These are phyloP conservation scores for Pilatotrama ljubarskyi DNA, from an alignment of 768 basidiomycete genomes.

Conservation along the genomic window DNA sequence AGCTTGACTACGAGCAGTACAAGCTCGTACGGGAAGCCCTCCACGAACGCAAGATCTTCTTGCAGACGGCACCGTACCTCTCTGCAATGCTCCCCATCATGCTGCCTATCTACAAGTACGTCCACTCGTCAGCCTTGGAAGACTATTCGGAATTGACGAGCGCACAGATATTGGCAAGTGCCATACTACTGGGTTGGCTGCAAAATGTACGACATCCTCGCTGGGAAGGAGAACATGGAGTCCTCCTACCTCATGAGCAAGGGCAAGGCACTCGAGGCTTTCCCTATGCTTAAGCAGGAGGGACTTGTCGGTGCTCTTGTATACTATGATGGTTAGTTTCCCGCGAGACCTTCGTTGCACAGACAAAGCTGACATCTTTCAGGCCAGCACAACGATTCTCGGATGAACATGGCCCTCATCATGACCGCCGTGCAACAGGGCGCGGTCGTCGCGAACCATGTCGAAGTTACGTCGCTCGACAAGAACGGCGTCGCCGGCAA, in stretches of 20 bases:
- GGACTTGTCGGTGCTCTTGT: conserved; percentile 94
- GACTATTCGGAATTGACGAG: conserved; percentile 3
- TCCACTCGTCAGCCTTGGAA: background rate
- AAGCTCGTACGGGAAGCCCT: conserved; percentile 96
- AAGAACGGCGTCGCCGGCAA: conserved; percentile 61
- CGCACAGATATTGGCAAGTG: conserved; percentile 84
- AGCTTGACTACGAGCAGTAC: conserved; percentile 94
- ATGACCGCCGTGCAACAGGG: conserved; percentile 94
- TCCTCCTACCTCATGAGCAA: conserved; percentile 93
- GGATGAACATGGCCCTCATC: conserved; percentile 96
- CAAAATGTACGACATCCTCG: conserved; percentile 94
- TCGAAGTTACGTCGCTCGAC: conserved; percentile 76
- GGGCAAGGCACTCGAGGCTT: conserved; percentile 89
- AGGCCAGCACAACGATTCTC: conserved; percentile 98
- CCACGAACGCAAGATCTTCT: conserved; percentile 89
- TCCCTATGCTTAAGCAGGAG: conserved; percentile 94
- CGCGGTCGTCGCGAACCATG: conserved; percentile 86
- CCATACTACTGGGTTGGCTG: conserved; percentile 96
- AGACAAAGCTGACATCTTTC: conserved; percentile 28
- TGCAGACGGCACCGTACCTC: conserved; percentile 94
- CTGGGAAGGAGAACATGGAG: conserved; percentile 97
- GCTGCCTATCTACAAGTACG: conserved; percentile 90
- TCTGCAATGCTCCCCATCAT: conserved; percentile 94
- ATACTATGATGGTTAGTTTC: conserved; percentile 85
- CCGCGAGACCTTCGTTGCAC: conserved; percentile 32